phyloP scores from a whole-genome alignment of 805 yeast species.

The Candida maltosa region DNA sequence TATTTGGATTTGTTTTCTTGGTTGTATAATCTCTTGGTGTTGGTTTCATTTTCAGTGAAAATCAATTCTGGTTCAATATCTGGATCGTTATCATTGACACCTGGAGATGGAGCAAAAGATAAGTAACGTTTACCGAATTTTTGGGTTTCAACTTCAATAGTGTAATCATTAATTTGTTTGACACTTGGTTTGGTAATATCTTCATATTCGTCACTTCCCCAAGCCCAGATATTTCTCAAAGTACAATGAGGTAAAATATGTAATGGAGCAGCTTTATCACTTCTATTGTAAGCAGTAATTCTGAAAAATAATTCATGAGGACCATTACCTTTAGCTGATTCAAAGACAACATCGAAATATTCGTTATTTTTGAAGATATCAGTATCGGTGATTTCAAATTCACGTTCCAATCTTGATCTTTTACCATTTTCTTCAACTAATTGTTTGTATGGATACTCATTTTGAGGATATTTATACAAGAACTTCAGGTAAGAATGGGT shows the following conservation, averaged over 20 bases:
- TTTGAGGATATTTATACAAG: constrained; percentile 89
- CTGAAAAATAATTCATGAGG: constrained; percentile 80
- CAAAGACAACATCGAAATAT: constrained; percentile 85
- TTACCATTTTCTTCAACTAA: constrained; percentile 64
- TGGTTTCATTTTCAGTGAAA: constrained; percentile 90
- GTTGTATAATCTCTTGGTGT: constrained; percentile 62
- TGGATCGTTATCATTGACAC: constrained; percentile 49
- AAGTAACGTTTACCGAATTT: constrained; percentile 65
- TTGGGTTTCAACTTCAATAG: constrained; percentile 61
- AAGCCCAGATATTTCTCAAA: constrained; percentile 90
- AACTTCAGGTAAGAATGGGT: constrained; percentile 91
- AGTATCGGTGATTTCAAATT: constrained; percentile 82
- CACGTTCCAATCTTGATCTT: constrained; percentile 65
- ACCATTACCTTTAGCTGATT: constrained; percentile 82
- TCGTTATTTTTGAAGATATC: constrained; percentile 67
- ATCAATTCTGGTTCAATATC: constrained; percentile 76
- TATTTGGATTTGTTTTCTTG: constrained; percentile 54
- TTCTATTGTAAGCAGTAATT: constrained; percentile 83
- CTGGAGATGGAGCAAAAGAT: constrained; percentile 83
- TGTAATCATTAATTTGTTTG: constrained; percentile 34
- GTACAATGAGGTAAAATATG: constrained; percentile 82
- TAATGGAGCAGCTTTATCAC: constrained; percentile 80
- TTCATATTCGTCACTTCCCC: constrained; percentile 62
- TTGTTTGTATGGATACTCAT: constrained; percentile 76
- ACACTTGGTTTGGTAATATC: constrained; percentile 46